phyloP scores from a whole-genome alignment of 2,329 filamentous ascomycete species.

The Neophaeococcomyces aloes region DNA sequence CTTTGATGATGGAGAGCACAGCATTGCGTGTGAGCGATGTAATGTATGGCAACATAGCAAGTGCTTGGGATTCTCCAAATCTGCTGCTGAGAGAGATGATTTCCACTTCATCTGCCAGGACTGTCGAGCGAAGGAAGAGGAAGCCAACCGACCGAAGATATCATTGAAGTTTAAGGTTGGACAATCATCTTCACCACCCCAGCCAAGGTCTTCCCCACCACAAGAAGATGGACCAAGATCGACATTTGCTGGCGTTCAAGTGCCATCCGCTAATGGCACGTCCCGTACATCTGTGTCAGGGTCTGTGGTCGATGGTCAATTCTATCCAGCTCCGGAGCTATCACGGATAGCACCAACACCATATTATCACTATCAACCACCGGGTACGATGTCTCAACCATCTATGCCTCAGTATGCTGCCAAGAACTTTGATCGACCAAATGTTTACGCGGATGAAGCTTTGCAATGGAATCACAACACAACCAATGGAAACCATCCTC shows the following conservation, averaged over 20 bases:
- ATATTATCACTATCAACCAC: background rate
- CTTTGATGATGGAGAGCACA: constrained; percentile 81
- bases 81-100: constrained; percentile 70
- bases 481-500: constrained; percentile 8
- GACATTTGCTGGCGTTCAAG: constrained; percentile 12
- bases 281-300: background rate
- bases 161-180: constrained; percentile 49
- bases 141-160: constrained; percentile 51
- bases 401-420: constrained; percentile 4
- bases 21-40: constrained; percentile 85
- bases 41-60: constrained; percentile 96
- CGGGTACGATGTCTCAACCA: constrained; percentile 1
- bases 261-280: constrained; percentile 2
- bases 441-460: background rate
- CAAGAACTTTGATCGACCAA: background rate
- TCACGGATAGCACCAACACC: background rate
- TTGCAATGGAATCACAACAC: background rate
- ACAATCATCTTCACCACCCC: constrained; percentile 23
- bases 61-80: constrained; percentile 69
- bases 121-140: constrained; percentile 60
- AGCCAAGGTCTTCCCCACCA: constrained; percentile 4
- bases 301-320: constrained; percentile 2
- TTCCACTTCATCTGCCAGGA: constrained; percentile 78
- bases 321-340: background rate
- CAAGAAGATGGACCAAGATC: background rate